These are phyloP conservation scores for Candida koratica DNA, from an alignment of 805 yeast genomes.

Conservation along the genomic window DNA sequence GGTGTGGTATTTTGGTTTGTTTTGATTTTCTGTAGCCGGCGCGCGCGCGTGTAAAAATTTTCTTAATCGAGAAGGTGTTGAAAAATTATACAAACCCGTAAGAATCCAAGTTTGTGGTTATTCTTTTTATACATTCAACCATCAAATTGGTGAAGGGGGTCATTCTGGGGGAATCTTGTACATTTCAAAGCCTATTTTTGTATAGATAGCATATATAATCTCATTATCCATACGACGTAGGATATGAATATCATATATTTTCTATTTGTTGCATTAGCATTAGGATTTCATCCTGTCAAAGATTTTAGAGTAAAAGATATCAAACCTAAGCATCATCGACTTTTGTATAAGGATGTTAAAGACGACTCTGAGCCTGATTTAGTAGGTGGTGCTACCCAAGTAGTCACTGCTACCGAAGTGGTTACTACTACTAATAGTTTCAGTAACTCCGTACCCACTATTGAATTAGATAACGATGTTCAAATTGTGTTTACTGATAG, in stretches of 20 bases:
- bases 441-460: constrained; percentile 16
- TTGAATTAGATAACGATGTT: constrained; percentile 13
- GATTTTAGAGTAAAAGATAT: constrained; percentile 18
- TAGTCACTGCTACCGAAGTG: constrained; percentile 11
- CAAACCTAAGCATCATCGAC: neutral
- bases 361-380: constrained; percentile 4
- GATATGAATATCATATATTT: constrained; percentile 5
- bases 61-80: constrained; percentile 7
- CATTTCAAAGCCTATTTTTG: neutral
- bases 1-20: constrained; percentile 6
- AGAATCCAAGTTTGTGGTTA: neutral
- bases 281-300: constrained; percentile 16
- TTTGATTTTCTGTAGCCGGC: constrained; percentile 5
- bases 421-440: constrained; percentile 12
- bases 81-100: constrained; percentile 7
- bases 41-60: constrained; percentile 8
- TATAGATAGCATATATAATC: neutral
- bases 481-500: constrained; percentile 22
- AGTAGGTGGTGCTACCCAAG: constrained; percentile 11
- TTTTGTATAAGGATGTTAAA: neutral
- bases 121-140: no score
- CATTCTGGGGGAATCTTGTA: constrained; percentile 2
- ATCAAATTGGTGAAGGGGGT: no score
- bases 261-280: constrained; percentile 1
- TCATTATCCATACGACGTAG: neutral